A percentile compares a stretch with the other conserved stretches of the same genome.
Conservation (phyloP, 495 filamentous ascomycete genomes). For the Friedmanniomyces simplex region DNA sequence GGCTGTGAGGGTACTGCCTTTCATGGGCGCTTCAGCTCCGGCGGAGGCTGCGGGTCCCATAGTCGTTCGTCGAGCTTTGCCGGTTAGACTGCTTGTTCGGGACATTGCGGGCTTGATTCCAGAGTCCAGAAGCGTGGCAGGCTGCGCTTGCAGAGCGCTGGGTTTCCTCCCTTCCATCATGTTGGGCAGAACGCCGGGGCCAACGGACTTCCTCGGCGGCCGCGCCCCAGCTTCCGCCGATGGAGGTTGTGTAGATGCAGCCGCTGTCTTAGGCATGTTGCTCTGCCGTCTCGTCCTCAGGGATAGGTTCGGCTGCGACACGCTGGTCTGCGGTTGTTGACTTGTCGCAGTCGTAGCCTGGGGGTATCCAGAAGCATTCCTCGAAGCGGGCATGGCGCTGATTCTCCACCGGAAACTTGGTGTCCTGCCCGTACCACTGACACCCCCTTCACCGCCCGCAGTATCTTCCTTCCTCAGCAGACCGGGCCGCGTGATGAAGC, state of each 20-base stretch:
- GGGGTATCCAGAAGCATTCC: background rate
- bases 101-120: constrained; percentile 20
- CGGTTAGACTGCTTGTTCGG: constrained; percentile 18
- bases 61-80: constrained; percentile 38
- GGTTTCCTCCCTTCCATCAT: constrained; percentile 12
- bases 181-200: constrained; percentile 26
- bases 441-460: background rate
- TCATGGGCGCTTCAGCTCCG: no score
- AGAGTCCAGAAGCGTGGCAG: background rate
- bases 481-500: background rate
- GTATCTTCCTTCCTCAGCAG: constrained; percentile 1
- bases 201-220: constrained; percentile 31
- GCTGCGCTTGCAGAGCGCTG: constrained; percentile 1
- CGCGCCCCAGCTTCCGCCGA: constrained; percentile 16
- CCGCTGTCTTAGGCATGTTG: constrained; percentile 20
- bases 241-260: constrained; percentile 19
- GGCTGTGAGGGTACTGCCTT: background rate
- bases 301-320: constrained; percentile 6
- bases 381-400: constrained; percentile 5
- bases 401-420: constrained; percentile 13
- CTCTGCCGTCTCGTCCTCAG: constrained; percentile 10
- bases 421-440: background rate
- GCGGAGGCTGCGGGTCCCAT: background rate
- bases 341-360: background rate
- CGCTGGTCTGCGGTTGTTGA: constrained; percentile 7